Evolutionary conservation across 768 basidiomycete species (phyloP).

Genomic region (Pulveroboletus frians): DNA sequence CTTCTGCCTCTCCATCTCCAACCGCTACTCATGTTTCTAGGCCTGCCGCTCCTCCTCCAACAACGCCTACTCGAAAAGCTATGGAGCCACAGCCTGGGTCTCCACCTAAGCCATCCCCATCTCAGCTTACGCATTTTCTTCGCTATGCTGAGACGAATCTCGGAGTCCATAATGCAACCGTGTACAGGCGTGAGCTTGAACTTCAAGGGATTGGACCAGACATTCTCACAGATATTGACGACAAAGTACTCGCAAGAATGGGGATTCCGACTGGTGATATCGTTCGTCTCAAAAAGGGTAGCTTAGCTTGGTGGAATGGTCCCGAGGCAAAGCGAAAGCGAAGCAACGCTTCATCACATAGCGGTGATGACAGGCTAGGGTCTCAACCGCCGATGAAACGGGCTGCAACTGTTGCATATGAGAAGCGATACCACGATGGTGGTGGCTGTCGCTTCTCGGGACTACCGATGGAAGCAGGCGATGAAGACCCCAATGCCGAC

Average conservation of each 20-base stretch:
- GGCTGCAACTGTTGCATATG: neutral
- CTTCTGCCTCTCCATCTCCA: too few species aligned
- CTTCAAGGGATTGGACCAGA: neutral
- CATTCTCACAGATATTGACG: neutral
- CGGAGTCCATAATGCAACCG: too few species aligned
- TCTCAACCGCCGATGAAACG: neutral
- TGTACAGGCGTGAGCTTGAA: too few species aligned
- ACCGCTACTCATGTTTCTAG: too few species aligned
- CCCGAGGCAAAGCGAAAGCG: neutral
- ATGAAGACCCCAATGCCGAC: neutral
- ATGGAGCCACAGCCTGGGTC: too few species aligned
- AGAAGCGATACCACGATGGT: neutral
- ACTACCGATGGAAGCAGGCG: neutral
- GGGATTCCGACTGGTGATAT: neutral
- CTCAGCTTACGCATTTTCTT: too few species aligned
- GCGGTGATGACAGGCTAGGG: neutral
- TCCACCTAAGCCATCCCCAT: too few species aligned
- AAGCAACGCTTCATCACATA: neutral
- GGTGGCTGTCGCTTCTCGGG: neutral
- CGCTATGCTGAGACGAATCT: too few species aligned
- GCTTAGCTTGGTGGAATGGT: neutral
- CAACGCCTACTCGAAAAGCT: too few species aligned
- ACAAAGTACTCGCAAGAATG: neutral
- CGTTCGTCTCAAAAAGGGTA: neutral
- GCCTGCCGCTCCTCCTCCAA: too few species aligned